Conservation (phyloP, 805 yeast genomes). For the Zygosaccharomyces bisporus region DNA sequence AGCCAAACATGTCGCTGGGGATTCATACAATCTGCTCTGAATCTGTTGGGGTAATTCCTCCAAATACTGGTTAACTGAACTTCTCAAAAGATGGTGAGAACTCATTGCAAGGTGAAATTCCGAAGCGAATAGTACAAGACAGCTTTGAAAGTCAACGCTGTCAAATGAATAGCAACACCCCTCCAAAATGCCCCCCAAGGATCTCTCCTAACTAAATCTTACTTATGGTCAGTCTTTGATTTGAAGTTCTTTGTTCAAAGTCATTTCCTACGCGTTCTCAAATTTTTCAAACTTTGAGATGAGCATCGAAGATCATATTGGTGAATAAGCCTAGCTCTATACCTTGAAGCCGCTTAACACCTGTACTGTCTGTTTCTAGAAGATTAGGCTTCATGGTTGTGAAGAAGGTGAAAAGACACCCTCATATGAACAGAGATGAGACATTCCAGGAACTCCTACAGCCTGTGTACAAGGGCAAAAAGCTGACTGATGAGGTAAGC, state of each 20-base stretch:
- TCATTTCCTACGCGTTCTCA: conserved; percentile 4
- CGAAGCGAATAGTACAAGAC: too few relatives aligned
- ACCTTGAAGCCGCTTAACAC: neutral
- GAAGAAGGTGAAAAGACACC: conserved; percentile 8
- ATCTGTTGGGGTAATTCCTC: conserved; percentile 86
- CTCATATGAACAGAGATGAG: conserved; percentile 42
- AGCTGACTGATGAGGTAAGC: conserved; percentile 77
- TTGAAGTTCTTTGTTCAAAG: neutral
- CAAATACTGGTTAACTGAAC: conserved; percentile 80
- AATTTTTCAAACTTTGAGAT: conserved; percentile 4
- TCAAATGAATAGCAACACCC: too few relatives aligned
- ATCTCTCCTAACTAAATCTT: too few relatives aligned
- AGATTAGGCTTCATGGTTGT: conserved; percentile 9
- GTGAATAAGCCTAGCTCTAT: neutral
- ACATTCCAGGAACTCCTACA: conserved; percentile 72
- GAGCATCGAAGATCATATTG: conserved; percentile 3
- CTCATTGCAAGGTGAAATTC: conserved; percentile 20
- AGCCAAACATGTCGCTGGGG: conserved; percentile 93
- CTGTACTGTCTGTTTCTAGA: neutral
- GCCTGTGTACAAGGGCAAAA: conserved; percentile 82
- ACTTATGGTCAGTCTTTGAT: neutral
- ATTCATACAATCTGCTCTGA: conserved; percentile 74
- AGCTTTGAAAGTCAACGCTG: neutral
- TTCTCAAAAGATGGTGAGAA: conserved; percentile 45
- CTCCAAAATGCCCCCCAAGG: neutral